Evolutionary conservation across 108 stramenopile species (phyloP).

Genomic region (Craspedostauros australis): DNA sequence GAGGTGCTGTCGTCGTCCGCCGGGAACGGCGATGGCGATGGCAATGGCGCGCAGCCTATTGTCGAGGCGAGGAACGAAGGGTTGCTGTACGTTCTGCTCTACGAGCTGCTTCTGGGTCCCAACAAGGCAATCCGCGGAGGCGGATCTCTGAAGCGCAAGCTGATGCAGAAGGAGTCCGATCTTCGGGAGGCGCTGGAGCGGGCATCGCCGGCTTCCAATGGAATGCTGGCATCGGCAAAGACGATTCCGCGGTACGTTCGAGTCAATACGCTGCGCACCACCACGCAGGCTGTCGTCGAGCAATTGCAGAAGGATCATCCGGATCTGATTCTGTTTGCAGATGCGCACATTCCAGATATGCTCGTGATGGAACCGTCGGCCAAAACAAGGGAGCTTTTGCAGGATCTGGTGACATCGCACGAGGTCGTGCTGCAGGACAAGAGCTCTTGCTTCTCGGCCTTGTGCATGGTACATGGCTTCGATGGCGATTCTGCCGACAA

Average conservation of each 20-base stretch:
- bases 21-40: slow-evolving; percentile 17
- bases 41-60: neutral
- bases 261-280: slow-evolving; percentile 63
- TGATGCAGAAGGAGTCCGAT: slow-evolving; percentile 51
- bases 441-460: slow-evolving; percentile 91
- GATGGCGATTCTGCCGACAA: slow-evolving; percentile 19
- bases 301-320: slow-evolving; percentile 13
- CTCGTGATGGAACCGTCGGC: slow-evolving; percentile 62
- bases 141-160: slow-evolving; percentile 73
- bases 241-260: slow-evolving; percentile 79
- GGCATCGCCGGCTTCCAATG: slow-evolving; percentile 17
- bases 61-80: slow-evolving; percentile 2
- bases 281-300: slow-evolving; percentile 29
- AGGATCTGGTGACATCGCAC: slow-evolving; percentile 65
- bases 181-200: slow-evolving; percentile 25
- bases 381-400: slow-evolving; percentile 27
- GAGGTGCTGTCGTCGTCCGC: slow-evolving; percentile 3
- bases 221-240: neutral
- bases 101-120: slow-evolving; percentile 76
- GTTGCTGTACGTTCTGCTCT: slow-evolving; percentile 73
- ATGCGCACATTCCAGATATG: slow-evolving; percentile 79
- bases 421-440: slow-evolving; percentile 89
- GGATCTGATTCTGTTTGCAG: slow-evolving; percentile 37
- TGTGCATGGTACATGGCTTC: slow-evolving; percentile 73
- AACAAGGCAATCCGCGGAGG: slow-evolving; percentile 78